phyloP scores from a whole-genome alignment of 331 rosid species.

The Malus hybrid region DNA sequence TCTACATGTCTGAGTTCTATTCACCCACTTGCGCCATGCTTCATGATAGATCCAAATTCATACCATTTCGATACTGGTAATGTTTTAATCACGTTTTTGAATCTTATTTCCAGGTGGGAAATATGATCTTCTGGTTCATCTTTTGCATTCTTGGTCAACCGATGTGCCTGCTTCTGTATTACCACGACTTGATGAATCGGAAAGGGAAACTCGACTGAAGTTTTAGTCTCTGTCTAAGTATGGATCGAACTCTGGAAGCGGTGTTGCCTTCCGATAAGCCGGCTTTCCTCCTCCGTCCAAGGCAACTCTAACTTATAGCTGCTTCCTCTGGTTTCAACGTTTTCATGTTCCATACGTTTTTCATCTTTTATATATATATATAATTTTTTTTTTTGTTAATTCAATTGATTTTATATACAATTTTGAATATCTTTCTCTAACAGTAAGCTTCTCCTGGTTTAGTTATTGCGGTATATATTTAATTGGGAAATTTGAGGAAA shows the following conservation, averaged over 20 bases:
- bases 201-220: constrained; percentile 33
- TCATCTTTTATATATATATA: neutral
- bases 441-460: neutral
- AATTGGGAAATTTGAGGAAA: neutral
- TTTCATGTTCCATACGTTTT: neutral
- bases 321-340: neutral
- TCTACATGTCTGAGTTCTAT: neutral
- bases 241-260: neutral
- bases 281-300: too few relatives aligned
- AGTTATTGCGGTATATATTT: neutral
- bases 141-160: constrained; percentile 95
- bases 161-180: constrained; percentile 77
- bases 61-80: neutral
- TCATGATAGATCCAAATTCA: too few relatives aligned
- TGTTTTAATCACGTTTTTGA: neutral
- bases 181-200: constrained; percentile 91
- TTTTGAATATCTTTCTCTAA: neutral
- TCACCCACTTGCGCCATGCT: too few relatives aligned
- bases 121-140: constrained; percentile 89
- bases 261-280: neutral
- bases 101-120: constrained; percentile 57
- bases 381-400: neutral
- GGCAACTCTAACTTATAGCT: neutral
- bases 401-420: neutral
- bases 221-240: neutral